A percentile compares a stretch with the other conserved stretches of the same genome.
phyloP scores from a whole-genome alignment of 2,329 filamentous ascomycete species.

The Sporothrix dimorphospora region DNA sequence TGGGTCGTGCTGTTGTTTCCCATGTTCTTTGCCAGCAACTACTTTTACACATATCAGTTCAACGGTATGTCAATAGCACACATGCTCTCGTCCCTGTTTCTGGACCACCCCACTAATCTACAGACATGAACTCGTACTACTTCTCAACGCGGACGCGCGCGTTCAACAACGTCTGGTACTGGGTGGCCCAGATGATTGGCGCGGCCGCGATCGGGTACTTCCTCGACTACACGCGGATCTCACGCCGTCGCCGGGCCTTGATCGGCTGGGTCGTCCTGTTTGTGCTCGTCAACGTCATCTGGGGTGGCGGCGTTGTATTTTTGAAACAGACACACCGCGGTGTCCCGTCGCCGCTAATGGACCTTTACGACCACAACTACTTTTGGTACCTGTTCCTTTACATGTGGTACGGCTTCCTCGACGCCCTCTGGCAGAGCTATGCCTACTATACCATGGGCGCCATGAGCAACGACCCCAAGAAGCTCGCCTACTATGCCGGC shows the following conservation, averaged over 20 bases:
- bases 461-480: conserved; percentile 31
- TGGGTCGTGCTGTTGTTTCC: conserved; percentile 51
- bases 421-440: conserved; percentile 45
- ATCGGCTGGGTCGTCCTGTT: conserved; percentile 29
- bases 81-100: too few species aligned
- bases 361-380: conserved; percentile 40
- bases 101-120: too few species aligned
- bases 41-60: conserved; percentile 85
- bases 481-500: conserved; percentile 29
- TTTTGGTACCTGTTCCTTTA: conserved; percentile 28
- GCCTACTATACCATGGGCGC: conserved; percentile 37
- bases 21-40: conserved; percentile 79
- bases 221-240: conserved; percentile 26
- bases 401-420: conserved; percentile 31
- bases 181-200: conserved; percentile 28
- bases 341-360: conserved; percentile 12
- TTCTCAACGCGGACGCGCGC: conserved; percentile 26
- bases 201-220: conserved; percentile 20
- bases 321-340: neutral
- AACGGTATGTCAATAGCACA: conserved; percentile 60
- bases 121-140: conserved; percentile 25
- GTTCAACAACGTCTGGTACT: conserved; percentile 30
- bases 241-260: conserved; percentile 17
- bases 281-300: conserved; percentile 30
- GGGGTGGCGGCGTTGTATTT: conserved; percentile 27